Conservation (phyloP, 352 stramenopile genomes). For the Thalassiosira hispida region DNA sequence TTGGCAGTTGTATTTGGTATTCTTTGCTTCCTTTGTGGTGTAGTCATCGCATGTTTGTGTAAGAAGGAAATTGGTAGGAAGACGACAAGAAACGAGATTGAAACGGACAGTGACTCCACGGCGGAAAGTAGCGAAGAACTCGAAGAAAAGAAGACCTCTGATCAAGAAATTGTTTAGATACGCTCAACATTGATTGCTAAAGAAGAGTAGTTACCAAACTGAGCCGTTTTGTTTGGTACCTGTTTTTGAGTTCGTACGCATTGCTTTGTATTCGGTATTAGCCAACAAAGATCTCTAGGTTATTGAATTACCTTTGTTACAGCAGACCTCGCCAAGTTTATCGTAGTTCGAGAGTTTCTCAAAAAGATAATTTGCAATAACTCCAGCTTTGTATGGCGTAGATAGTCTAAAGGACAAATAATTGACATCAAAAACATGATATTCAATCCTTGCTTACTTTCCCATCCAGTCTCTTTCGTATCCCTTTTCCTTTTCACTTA, state of each 20-base stretch:
- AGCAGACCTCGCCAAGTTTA: background rate
- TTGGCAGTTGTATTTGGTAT: background rate
- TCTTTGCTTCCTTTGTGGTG: constrained; percentile 3
- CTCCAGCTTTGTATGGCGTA: background rate
- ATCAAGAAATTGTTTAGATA: background rate
- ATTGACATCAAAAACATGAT: background rate
- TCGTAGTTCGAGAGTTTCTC: background rate
- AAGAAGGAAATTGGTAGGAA: constrained; percentile 4
- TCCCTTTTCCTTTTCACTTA: background rate
- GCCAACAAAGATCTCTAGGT: background rate
- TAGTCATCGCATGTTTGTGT: background rate
- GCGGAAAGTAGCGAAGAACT: background rate
- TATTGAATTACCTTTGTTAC: background rate
- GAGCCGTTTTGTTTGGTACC: background rate
- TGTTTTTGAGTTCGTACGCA: background rate
- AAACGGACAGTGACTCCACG: background rate
- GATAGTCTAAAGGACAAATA: background rate
- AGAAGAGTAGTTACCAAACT: background rate
- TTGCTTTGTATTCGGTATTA: background rate
- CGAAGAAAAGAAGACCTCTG: background rate
- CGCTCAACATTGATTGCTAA: background rate
- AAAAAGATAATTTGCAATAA: background rate
- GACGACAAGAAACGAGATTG: constrained; percentile 5
- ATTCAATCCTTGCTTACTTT: background rate
- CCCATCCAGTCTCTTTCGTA: background rate